Conservation (phyloP, 768 basidiomycete genomes). For the Tremella yokohamensis region DNA sequence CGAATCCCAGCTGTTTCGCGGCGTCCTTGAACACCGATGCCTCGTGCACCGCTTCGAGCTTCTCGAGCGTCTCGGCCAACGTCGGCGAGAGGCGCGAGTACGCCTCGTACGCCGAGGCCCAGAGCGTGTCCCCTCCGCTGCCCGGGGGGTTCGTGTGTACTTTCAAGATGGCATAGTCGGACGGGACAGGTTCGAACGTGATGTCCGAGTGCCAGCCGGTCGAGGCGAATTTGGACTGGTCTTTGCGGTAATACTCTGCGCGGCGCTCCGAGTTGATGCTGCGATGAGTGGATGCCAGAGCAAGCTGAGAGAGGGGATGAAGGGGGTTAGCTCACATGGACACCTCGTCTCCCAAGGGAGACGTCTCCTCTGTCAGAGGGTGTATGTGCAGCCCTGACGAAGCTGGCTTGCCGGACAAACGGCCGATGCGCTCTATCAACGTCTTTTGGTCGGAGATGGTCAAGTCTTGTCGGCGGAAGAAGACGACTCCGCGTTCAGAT, state of each 20-base stretch:
- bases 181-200: constrained; percentile 62
- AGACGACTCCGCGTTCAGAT: too few relatives aligned
- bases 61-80: constrained; percentile 58
- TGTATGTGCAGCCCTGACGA: constrained; percentile 59
- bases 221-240: too few relatives aligned
- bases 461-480: too few relatives aligned
- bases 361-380: constrained; percentile 57
- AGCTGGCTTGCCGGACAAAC: too few relatives aligned
- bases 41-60: constrained; percentile 60
- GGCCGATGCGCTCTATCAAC: too few relatives aligned
- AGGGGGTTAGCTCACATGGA: constrained; percentile 58
- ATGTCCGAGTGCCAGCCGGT: constrained; percentile 64
- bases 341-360: constrained; percentile 59
- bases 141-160: constrained; percentile 17
- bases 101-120: constrained; percentile 57
- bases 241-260: too few relatives aligned
- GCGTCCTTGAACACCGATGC: constrained; percentile 37
- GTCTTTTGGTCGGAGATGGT: too few relatives aligned
- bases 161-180: constrained; percentile 58
- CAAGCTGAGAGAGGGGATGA: too few relatives aligned
- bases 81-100: constrained; percentile 64
- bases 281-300: too few relatives aligned
- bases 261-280: too few relatives aligned
- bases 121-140: constrained; percentile 55
- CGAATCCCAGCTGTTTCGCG: constrained; percentile 29